These are phyloP conservation scores for Carallia brachiata DNA, from an alignment of 345 rosid genomes.

Conservation along the genomic window DNA sequence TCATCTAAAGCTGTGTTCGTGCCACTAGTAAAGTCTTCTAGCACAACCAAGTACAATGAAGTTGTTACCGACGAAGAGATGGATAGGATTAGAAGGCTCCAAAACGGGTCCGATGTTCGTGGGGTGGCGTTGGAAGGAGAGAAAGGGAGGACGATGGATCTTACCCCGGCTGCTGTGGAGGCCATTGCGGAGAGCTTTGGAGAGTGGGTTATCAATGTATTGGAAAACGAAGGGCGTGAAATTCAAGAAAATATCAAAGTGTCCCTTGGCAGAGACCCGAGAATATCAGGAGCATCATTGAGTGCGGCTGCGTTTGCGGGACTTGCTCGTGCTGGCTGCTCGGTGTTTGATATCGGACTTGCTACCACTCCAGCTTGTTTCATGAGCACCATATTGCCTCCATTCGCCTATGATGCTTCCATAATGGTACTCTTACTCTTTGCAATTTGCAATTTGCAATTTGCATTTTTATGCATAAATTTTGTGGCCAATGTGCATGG, in stretches of 20 bases:
- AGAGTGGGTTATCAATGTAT: constrained; percentile 60
- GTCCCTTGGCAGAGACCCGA: constrained; percentile 83
- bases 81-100: constrained; percentile 74
- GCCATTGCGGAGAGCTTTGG: constrained; percentile 93
- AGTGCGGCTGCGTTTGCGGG: constrained; percentile 81
- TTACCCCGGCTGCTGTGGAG: constrained; percentile 79
- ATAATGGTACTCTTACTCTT: constrained; percentile 52
- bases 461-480: neutral
- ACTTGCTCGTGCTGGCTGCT: constrained; percentile 74
- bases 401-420: constrained; percentile 79
- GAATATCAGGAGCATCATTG: constrained; percentile 58
- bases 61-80: constrained; percentile 61
- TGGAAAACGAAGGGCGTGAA: constrained; percentile 37
- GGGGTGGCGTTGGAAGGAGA: constrained; percentile 91
- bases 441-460: too few species aligned
- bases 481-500: too few species aligned
- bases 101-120: constrained; percentile 87
- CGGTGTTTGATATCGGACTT: constrained; percentile 77
- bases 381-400: constrained; percentile 74
- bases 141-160: constrained; percentile 68
- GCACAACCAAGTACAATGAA: constrained; percentile 35
- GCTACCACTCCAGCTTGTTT: constrained; percentile 98
- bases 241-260: constrained; percentile 40
- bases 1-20: constrained; percentile 2
- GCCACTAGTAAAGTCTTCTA: constrained; percentile 25